Conservation (phyloP, 2,329 filamentous ascomycete species). For the Sporothrix brasiliensis region DNA sequence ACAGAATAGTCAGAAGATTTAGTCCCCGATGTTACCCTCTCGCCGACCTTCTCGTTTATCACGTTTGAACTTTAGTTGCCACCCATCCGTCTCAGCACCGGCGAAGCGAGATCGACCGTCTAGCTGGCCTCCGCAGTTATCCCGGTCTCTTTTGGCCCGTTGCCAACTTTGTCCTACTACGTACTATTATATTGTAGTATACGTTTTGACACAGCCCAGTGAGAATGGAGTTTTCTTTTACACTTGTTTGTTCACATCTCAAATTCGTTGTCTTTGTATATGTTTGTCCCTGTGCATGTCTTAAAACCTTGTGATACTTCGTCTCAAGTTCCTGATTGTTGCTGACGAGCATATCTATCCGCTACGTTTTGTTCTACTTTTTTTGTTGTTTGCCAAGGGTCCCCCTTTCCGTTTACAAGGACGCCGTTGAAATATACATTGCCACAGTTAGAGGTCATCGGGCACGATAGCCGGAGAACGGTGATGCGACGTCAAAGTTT, state of each 20-base stretch:
- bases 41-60: not conserved
- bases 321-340: not conserved
- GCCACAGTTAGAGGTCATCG: not conserved
- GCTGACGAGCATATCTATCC: not conserved
- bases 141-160: conserved; percentile 3
- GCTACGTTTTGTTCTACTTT: no score
- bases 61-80: not conserved
- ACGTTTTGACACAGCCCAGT: not conserved
- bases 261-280: not conserved
- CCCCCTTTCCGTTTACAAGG: not conserved
- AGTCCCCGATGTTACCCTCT: not conserved
- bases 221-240: not conserved
- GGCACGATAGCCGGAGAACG: not conserved
- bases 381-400: not conserved
- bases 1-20: not conserved
- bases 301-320: not conserved
- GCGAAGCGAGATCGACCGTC: not conserved
- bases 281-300: not conserved
- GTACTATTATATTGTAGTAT: not conserved
- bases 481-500: not conserved
- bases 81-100: not conserved
- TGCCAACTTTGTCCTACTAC: not conserved
- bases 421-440: not conserved
- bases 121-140: not conserved
- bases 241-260: not conserved